Evolutionary conservation across 169 alveolate genomes (phyloP), one percentile per base, ranked within the genome.

Genomic region (Plasmodium cynomolgi): DNA sequence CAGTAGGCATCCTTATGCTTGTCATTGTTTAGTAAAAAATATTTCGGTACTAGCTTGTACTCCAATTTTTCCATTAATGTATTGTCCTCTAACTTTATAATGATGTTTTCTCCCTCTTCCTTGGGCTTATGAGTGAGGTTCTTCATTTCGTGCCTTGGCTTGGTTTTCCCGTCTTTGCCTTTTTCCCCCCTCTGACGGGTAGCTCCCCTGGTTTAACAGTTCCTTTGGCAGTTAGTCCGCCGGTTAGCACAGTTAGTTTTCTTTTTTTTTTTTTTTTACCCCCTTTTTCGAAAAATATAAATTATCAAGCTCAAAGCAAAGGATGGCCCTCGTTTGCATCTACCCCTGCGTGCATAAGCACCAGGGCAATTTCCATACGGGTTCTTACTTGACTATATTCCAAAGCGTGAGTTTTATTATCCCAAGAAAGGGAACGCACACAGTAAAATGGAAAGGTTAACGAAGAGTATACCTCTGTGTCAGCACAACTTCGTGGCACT

Each of bases 1-100:
- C 23, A 84, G 37, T 84, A 84, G 33, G 17, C 71, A 72, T 84
- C 75, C 54, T 39, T 84, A 50, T 84, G n/a, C 11, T 84, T 73
- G 34, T 84, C 75, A 17, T 73, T 73, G 47, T 72, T 84, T 72
- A 72, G 56, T 20, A 84, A 71, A 41, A 84, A 71, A 84, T 84
- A 84, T 23, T 71, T 68, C 26, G 92, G 83, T 23, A 73, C 47
- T 72, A 84, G 9, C n/a, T 37, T 26, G n/a, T 84, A 84, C 34
- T 84, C 73, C 56, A 72, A 8, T 73, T 23, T 37, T 34, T 84
- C 83, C 17, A 31, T 20, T 71, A 23, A 11, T 84, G 56, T 15
- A 44, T 84, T 72, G 26, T 84, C 77, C 9, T 41, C 77, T 33
- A 84, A 44, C 50, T 84, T 84, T 44, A 84, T 34, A 17, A 71